Conservation (phyloP, 768 basidiomycete genomes). For the Lactarius akahatsu region DNA sequence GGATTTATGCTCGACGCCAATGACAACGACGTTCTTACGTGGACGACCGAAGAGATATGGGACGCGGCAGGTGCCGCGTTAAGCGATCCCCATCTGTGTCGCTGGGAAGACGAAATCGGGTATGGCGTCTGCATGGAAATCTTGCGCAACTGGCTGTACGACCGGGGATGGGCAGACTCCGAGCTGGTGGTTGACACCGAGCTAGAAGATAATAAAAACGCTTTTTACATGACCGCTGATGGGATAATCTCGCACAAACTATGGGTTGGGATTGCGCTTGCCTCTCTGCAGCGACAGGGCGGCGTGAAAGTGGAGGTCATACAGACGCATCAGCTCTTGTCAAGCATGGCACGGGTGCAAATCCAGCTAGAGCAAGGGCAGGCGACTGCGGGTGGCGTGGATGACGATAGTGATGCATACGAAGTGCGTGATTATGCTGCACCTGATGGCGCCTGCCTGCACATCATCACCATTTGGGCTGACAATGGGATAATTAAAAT, state of each 20-base stretch:
- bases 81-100: slow-evolving; percentile 8
- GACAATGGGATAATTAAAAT: slow-evolving; percentile 19
- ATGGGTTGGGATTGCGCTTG: slow-evolving; percentile 25
- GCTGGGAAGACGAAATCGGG: slow-evolving; percentile 12
- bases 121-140: slow-evolving; percentile 24
- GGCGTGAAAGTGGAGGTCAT: slow-evolving; percentile 1
- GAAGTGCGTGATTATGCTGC: slow-evolving; percentile 11
- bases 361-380: slow-evolving; percentile 20
- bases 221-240: slow-evolving; percentile 28
- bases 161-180: slow-evolving; percentile 25
- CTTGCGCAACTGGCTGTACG: slow-evolving; percentile 25
- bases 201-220: slow-evolving; percentile 6
- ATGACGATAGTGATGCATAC: slow-evolving; percentile 12
- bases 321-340: slow-evolving; percentile 4
- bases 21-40: slow-evolving; percentile 56
- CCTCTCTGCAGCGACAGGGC: slow-evolving; percentile 10
- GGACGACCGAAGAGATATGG: slow-evolving; percentile 29
- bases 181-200: slow-evolving; percentile 23
- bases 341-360: slow-evolving; percentile 18
- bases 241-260: slow-evolving; percentile 27
- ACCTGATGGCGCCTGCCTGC: slow-evolving; percentile 7
- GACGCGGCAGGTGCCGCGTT: slow-evolving; percentile 29
- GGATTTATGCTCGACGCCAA: slow-evolving; percentile 76
- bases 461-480: slow-evolving; percentile 7
- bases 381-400: not conserved